Percentiles rank a stretch among this genome's conserved stretches.
phyloP scores from a whole-genome alignment of 352 stramenopile genomes.

The Pseudoperonospora humuli region DNA sequence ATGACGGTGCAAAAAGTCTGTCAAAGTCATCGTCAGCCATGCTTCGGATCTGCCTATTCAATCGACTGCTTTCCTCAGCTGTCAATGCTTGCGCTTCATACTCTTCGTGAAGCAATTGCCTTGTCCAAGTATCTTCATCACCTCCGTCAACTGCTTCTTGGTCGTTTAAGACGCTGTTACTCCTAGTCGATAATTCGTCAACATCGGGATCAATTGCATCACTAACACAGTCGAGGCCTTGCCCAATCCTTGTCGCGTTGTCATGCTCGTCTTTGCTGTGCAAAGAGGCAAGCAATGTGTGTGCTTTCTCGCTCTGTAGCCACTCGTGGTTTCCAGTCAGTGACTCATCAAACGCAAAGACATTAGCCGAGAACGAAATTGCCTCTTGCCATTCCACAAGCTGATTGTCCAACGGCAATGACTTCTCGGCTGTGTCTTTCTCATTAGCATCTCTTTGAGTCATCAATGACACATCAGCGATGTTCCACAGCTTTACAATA shows the following conservation, averaged over 20 bases:
- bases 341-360: slow-evolving; percentile 39
- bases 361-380: slow-evolving; percentile 28
- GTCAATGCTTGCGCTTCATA: slow-evolving; percentile 1
- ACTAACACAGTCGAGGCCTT: slow-evolving; percentile 19
- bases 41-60: slow-evolving; percentile 24
- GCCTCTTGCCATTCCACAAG: slow-evolving; percentile 29
- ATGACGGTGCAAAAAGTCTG: slow-evolving; percentile 37
- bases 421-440: neutral
- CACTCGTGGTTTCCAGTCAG: slow-evolving; percentile 37
- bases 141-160: neutral
- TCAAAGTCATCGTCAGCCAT: slow-evolving; percentile 49
- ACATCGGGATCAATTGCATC: slow-evolving; percentile 12
- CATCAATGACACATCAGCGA: slow-evolving; percentile 4
- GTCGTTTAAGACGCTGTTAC: no score
- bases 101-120: neutral
- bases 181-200: no score
- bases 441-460: neutral
- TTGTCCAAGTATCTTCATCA: slow-evolving; percentile 1
- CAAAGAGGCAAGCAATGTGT: slow-evolving; percentile 16
- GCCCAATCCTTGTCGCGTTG: slow-evolving; percentile 12
- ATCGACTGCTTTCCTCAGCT: slow-evolving; percentile 3
- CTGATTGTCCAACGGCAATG: slow-evolving; percentile 1
- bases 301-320: slow-evolving; percentile 2
- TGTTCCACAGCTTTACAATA: slow-evolving; percentile 40
- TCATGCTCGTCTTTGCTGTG: slow-evolving; percentile 13